Evolutionary conservation across 331 rosid genomes (phyloP).

Genomic region (Prunus yedoensis): DNA sequence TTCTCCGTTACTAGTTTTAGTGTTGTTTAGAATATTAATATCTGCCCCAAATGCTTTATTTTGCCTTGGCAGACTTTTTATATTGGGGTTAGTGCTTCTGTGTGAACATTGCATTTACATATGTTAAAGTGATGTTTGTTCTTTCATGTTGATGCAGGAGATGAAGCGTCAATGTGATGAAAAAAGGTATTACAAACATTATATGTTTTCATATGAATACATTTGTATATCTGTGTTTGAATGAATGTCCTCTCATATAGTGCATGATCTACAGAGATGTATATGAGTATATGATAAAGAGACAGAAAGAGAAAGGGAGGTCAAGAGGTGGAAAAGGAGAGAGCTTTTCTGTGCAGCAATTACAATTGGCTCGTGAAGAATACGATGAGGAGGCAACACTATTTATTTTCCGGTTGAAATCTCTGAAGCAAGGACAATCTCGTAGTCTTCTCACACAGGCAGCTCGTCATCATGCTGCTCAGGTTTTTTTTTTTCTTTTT

Average conservation of each 20-base stretch:
- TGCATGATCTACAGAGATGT: conserved; percentile 61
- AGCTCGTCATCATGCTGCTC: conserved; percentile 98
- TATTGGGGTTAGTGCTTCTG: conserved; percentile 12
- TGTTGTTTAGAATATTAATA: neutral
- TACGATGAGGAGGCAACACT: conserved; percentile 92
- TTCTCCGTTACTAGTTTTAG: neutral
- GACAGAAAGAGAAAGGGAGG: conserved; percentile 76
- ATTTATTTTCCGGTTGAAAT: conserved; percentile 91
- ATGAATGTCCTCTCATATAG: conserved; percentile 26
- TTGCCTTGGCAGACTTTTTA: neutral
- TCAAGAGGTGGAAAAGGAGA: conserved; percentile 72
- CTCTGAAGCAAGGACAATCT: conserved; percentile 94
- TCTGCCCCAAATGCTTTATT: conserved; percentile 8
- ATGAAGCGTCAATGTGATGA: conserved; percentile 97
- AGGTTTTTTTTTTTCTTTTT: conserved; percentile 48
- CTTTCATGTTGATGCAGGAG: conserved; percentile 69
- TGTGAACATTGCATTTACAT: conserved; percentile 1
- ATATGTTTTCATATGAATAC: neutral
- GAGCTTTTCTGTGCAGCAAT: conserved; percentile 65
- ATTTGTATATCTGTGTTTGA: conserved; percentile 9
- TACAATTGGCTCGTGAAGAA: conserved; percentile 83
- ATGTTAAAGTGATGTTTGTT: conserved; percentile 2
- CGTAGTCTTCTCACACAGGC: conserved; percentile 99
- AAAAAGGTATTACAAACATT: conserved; percentile 57
- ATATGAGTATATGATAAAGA: conserved; percentile 68